phyloP scores from a whole-genome alignment of 805 yeast species.

The Metschnikowia cubensis region DNA sequence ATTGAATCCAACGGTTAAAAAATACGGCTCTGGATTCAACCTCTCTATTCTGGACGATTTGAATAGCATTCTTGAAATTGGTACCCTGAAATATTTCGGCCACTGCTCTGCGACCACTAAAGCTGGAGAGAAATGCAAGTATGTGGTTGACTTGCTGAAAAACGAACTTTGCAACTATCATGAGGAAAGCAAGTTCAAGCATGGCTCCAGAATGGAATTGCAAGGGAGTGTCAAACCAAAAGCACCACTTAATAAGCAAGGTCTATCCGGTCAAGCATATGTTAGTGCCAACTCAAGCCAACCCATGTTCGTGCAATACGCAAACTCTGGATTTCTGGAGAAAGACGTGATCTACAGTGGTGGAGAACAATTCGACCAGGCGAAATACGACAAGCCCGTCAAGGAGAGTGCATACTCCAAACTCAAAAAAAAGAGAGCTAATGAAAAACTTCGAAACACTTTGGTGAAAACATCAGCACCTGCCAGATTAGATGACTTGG shows the following conservation, averaged over 20 bases:
- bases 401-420: conserved; percentile 14
- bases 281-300: conserved; percentile 20
- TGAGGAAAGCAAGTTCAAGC: conserved; percentile 53
- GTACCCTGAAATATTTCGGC: conserved; percentile 63
- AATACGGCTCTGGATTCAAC: conserved; percentile 41
- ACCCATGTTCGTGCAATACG: conserved; percentile 20
- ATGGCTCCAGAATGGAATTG: conserved; percentile 64
- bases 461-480: conserved; percentile 13
- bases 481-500: conserved; percentile 10
- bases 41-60: conserved; percentile 48
- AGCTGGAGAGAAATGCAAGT: conserved; percentile 50
- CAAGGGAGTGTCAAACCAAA: conserved; percentile 55
- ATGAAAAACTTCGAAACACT: conserved; percentile 14
- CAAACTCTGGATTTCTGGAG: conserved; percentile 14
- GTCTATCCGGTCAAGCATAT: conserved; percentile 16
- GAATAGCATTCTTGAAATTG: conserved; percentile 66
- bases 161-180: conserved; percentile 70
- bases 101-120: conserved; percentile 52
- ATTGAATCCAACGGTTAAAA: conserved; percentile 64
- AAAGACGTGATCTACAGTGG: conserved; percentile 15
- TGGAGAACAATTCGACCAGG: conserved; percentile 18
- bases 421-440: conserved; percentile 18
- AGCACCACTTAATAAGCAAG: conserved; percentile 48
- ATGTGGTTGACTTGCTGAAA: conserved; percentile 53
- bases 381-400: conserved; percentile 18